These are phyloP conservation scores for Tolypocladium nubicola DNA, from an alignment of 2,329 filamentous ascomycete genomes.

Conservation along the genomic window DNA sequence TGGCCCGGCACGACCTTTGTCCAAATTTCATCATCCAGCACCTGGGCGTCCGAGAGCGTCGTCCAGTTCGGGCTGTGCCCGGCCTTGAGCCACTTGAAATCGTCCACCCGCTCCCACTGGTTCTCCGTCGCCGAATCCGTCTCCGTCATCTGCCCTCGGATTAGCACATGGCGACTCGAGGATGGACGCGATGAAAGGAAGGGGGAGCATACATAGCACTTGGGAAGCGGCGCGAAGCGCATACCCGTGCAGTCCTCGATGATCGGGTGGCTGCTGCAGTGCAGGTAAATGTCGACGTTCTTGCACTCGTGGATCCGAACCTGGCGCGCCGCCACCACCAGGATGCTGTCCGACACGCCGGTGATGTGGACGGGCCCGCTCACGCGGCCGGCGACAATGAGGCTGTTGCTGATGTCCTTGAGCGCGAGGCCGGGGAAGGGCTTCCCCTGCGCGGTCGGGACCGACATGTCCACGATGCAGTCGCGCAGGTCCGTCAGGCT, in stretches of 20 bases:
- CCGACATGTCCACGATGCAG: conserved; percentile 74
- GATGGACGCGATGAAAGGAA: neutral
- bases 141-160: conserved; percentile 11
- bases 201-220: conserved; percentile 49
- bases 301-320: conserved; percentile 84
- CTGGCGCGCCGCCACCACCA: conserved; percentile 75
- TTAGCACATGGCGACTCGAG: neutral
- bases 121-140: conserved; percentile 37
- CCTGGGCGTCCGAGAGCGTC: conserved; percentile 49
- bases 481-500: conserved; percentile 57
- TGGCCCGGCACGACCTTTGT: conserved; percentile 54
- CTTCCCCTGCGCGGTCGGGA: conserved; percentile 42
- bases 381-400: conserved; percentile 72
- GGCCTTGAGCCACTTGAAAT: conserved; percentile 93
- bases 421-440: conserved; percentile 61
- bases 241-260: conserved; percentile 80
- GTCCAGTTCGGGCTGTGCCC: conserved; percentile 85
- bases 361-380: conserved; percentile 79
- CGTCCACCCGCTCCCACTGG: conserved; percentile 83
- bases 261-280: conserved; percentile 75
- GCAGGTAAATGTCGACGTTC: conserved; percentile 74
- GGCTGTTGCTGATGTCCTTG: conserved; percentile 56
- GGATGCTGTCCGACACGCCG: conserved; percentile 56
- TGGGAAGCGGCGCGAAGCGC: conserved; percentile 68
- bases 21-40: conserved; percentile 57